phyloP scores from a whole-genome alignment of 345 rosid genomes.

The Lepidium aucheri region DNA sequence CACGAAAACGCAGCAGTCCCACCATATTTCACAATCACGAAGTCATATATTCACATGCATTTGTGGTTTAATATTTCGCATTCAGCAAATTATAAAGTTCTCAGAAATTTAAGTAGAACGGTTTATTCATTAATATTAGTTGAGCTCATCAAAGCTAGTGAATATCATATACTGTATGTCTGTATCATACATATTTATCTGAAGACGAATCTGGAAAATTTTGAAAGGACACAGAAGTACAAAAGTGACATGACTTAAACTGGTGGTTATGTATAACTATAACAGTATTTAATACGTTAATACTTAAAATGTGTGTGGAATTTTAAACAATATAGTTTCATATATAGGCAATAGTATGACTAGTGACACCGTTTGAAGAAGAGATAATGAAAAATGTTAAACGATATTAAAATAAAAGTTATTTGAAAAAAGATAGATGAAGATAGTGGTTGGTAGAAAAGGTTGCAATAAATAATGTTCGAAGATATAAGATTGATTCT shows the following conservation, averaged over 20 bases:
- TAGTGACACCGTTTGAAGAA: too few species aligned
- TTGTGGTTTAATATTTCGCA: constrained; percentile 11
- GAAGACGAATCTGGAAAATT: not conserved
- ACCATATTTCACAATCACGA: constrained; percentile 23
- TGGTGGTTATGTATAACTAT: too few species aligned
- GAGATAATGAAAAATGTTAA: too few species aligned
- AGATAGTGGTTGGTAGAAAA: too few species aligned
- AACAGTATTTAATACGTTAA: too few species aligned
- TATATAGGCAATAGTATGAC: too few species aligned
- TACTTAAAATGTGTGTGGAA: too few species aligned
- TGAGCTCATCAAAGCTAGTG: not conserved
- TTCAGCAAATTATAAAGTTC: not conserved
- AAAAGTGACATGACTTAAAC: not conserved
- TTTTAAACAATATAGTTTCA: too few species aligned
- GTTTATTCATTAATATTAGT: not conserved
- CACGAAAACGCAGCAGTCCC: constrained; percentile 4
- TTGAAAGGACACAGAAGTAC: not conserved
- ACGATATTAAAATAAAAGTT: too few species aligned
- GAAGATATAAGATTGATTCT: too few species aligned
- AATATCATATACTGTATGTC: not conserved
- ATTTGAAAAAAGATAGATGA: too few species aligned
- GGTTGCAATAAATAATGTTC: too few species aligned
- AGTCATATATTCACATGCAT: constrained; percentile 26
- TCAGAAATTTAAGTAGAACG: not conserved
- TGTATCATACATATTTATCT: not conserved